Percentiles rank a stretch among this genome's conserved stretches.
These are phyloP conservation scores for Solanum etuberosum DNA, from an alignment of 257 asterid species.

Conservation along the genomic window DNA sequence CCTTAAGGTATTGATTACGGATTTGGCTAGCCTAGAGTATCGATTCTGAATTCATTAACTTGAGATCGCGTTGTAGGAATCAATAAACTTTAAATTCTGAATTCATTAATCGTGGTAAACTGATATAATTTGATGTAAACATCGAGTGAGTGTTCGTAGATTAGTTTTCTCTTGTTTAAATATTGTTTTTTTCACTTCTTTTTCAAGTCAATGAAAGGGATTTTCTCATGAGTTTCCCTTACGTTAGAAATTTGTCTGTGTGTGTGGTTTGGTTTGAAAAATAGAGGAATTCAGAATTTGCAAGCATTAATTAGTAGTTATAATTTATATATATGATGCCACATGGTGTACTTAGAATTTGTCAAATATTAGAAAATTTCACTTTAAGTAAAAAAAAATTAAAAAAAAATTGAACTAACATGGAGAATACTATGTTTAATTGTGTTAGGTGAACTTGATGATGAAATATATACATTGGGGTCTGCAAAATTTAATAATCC, in stretches of 20 bases:
- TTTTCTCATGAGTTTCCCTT: neutral
- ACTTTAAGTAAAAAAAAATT: neutral
- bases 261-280: neutral
- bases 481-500: neutral
- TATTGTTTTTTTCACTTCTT: neutral
- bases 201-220: neutral
- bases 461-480: neutral
- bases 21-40: neutral
- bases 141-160: fast-evolving
- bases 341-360: neutral
- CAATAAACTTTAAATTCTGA: no score
- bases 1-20: neutral
- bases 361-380: neutral
- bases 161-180: neutral
- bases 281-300: neutral
- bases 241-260: neutral
- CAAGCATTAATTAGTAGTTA: neutral
- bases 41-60: no score
- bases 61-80: no score
- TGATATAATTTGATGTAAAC: neutral
- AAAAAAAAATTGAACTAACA: neutral
- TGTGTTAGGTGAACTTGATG: neutral
- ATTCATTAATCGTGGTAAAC: fast-evolving
- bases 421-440: neutral
- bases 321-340: neutral